Conservation (phyloP, 148 eudicot genomes). For the Mesembryanthemum crystallinum region DNA sequence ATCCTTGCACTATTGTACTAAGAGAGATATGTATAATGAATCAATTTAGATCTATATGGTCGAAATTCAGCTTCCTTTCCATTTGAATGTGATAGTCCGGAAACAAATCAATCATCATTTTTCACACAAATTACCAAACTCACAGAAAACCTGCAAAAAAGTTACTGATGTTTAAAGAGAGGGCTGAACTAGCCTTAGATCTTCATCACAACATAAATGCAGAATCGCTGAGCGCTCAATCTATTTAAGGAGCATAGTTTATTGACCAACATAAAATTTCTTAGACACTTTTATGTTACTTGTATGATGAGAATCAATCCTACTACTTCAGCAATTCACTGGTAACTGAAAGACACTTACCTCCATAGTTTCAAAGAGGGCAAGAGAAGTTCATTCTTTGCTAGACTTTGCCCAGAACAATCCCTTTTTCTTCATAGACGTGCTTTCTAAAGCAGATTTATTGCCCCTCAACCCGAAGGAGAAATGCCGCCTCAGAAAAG, state of each 20-base stretch:
- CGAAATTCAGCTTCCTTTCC: slow-evolving; percentile 17
- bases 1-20: slow-evolving; percentile 1
- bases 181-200: background rate
- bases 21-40: slow-evolving; percentile 17
- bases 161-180: background rate
- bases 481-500: slow-evolving; percentile 76
- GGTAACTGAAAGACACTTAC: slow-evolving; percentile 16
- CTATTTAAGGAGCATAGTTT: background rate
- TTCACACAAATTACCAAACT: slow-evolving; percentile 8
- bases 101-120: slow-evolving; percentile 9
- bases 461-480: slow-evolving; percentile 66
- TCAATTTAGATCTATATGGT: slow-evolving; percentile 9
- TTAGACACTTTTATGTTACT: background rate
- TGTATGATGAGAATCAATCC: too few relatives aligned
- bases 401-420: slow-evolving; percentile 90
- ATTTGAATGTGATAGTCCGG: slow-evolving; percentile 5
- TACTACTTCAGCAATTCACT: slow-evolving; percentile 4
- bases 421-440: slow-evolving; percentile 48
- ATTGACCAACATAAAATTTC: background rate
- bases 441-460: slow-evolving; percentile 43
- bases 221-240: background rate
- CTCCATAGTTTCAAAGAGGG: slow-evolving; percentile 15
- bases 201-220: background rate
- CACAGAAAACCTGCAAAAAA: slow-evolving; percentile 26
- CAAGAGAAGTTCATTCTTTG: slow-evolving; percentile 47